Base-by-base conservation (phyloP, 1,139 yeast genomes). In the Hanseniaspora uvarum region DNA sequence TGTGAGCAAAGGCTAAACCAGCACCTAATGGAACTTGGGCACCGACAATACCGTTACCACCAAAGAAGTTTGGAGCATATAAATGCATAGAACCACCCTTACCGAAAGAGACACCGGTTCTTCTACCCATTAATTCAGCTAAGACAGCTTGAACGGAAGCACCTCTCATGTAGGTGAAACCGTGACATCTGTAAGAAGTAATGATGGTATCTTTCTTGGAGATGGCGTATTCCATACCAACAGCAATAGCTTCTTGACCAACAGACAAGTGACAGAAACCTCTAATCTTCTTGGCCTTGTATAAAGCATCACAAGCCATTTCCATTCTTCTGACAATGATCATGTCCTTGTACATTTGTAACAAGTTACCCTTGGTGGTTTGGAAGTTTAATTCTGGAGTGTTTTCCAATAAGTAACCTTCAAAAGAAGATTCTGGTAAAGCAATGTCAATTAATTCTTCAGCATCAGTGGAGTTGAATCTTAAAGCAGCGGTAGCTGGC, bases 21-120 rank as follows among this genome's bases (percentile, higher is more conserved):
- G 96, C 86, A 68, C 98, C 98, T 65, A 92, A 79, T 60, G 98
- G 96, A 57, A 92, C 97, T 75, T 92, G 98, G 55, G 97, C 98
- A 70, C 98, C 98, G 55, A 92, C 98, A 71, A 92, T 92, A 76
- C 98, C 98, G 74, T 92, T 92, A 73, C 98, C 98, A 69, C 98
- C 98, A 72, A 84, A 92, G 77, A 92, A 92, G 58, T 94, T 92
- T 49, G 83, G 82, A 55, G 95, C 86, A 70, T 84, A 92, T 92
- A 92, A 86, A 76, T 92, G 98, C 98, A 92, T 92, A 59, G 98
- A 92, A 63, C 98, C 98, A 74, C 98, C 98, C 74, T 92, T 92
- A 74, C 98, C 98, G 72, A 75, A 83, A 46, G 96, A 85, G 59
- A 86, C 94, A 75, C 98, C 98, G 56, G 83, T 74, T 74, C 96